Base-by-base conservation (phyloP, 31 red algal species). In the Asparagopsis taxiformis region DNA sequence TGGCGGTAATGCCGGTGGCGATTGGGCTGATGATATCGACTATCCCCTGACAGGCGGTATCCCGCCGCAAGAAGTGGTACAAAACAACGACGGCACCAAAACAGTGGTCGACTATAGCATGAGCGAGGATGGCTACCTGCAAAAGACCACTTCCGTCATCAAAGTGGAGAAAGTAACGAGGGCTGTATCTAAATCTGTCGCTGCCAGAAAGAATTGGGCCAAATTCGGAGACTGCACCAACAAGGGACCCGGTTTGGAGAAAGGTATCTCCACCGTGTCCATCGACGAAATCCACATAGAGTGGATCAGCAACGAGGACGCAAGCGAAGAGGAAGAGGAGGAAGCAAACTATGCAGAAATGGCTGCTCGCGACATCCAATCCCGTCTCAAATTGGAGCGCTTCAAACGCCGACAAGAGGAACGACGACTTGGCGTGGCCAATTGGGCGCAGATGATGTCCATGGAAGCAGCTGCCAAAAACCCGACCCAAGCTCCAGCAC, bases 241-340 rank as follows among this genome's bases (percentile, higher is more conserved):
- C 53, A 86, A 84, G 46, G 26, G 70, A 13, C 28, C 69, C n/a
- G 92, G 92, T n/a, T 58, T 74, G 55, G 92, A 90, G 43, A 46
- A 55, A 36, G 89, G 89, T 63, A 85, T 92, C 33, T 80, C 88
- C 24, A 84, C 83, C 10, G 49, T 92, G 17, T 80, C 84, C 1
- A 59, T 89, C 32, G 94, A 97, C 50, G 89, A 92, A 44, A 76
- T 97, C 59, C 58, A 62, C 38, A 85, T 97, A 30, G 94, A 97
- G 41, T 97, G 83, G 84, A 39, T 77, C 5, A 17, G 55, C 35
- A 62, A 72, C 49, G 67, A 79, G 19, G 66, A 71, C 2, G 70
- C 24, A 20, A 59, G 61, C 9, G 91, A 89, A 3, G 90, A 79
- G 44, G 94, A 88, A 53, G 85, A 80, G 50, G 92, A 90, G 59